Percentiles rank a stretch among this genome's conserved stretches.
Evolutionary conservation across 306 rosid species (phyloP).

Genomic region (Pyrus pyrifolia): DNA sequence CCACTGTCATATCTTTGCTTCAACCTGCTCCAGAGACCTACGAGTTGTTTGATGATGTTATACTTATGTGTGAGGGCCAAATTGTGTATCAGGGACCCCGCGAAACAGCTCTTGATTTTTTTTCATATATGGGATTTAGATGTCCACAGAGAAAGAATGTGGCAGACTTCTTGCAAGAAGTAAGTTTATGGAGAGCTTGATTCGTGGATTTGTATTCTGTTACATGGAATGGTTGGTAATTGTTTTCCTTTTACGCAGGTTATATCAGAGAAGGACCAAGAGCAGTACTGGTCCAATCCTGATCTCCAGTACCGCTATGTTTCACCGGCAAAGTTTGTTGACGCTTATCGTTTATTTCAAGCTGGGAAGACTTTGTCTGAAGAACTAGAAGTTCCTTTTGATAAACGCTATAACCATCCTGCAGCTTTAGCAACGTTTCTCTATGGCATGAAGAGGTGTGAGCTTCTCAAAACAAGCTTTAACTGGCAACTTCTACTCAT

Average conservation of each 20-base stretch:
- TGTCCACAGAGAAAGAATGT: slow-evolving; percentile 93
- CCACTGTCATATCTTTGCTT: slow-evolving; percentile 89
- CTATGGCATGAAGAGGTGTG: slow-evolving; percentile 55
- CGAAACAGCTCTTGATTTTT: slow-evolving; percentile 69
- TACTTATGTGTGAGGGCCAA: slow-evolving; percentile 92
- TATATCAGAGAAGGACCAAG: slow-evolving; percentile 92
- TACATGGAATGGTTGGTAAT: slow-evolving; percentile 15
- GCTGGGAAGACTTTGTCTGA: slow-evolving; percentile 63
- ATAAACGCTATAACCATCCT: slow-evolving; percentile 80
- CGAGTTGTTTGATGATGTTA: slow-evolving; percentile 89
- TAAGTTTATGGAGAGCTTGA: slow-evolving; percentile 33
- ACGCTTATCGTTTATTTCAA: slow-evolving; percentile 61
- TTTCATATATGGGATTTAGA: slow-evolving; percentile 73
- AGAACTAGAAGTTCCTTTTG: slow-evolving; percentile 64
- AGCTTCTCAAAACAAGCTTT: slow-evolving; percentile 76
- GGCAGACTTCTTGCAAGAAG: slow-evolving; percentile 97
- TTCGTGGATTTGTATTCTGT: slow-evolving; percentile 12
- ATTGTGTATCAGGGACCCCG: slow-evolving; percentile 91
- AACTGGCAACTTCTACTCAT: slow-evolving; percentile 82
- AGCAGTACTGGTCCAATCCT: slow-evolving; percentile 84
- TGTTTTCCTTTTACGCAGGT: slow-evolving; percentile 48
- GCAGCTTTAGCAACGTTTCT: slow-evolving; percentile 79
- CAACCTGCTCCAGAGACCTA: slow-evolving; percentile 99
- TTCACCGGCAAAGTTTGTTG: slow-evolving; percentile 73
- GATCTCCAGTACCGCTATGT: slow-evolving; percentile 72